Conservation (phyloP, 2,329 filamentous ascomycete genomes). For the Claviceps sp. region DNA sequence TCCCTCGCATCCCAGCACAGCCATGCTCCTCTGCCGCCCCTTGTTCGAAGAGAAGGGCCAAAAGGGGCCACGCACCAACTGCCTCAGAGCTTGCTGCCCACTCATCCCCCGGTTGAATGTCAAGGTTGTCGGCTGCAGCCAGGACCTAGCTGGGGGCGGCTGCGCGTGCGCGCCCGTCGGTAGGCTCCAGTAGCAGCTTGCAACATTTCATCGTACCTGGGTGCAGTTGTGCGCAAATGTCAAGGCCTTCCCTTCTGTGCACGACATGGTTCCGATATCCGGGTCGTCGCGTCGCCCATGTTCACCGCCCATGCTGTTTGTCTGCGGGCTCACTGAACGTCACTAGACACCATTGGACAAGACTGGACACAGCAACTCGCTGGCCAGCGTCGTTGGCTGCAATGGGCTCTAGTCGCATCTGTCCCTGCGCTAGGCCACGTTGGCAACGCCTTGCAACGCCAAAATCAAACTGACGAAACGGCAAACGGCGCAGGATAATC, state of each 20-base stretch:
- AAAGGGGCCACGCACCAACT: not conserved
- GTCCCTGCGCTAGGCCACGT: not conserved
- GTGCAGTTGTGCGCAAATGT: not conserved
- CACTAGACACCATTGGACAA: no score
- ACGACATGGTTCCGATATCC: no score
- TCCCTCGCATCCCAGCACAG: conserved; percentile 3
- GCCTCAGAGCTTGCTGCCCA: not conserved
- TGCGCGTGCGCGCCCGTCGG: conserved; percentile 2
- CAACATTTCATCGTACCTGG: not conserved
- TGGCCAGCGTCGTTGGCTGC: not conserved
- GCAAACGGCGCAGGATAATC: no score
- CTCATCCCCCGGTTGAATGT: conserved; percentile 2
- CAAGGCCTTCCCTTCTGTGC: not conserved
- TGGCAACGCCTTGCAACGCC: not conserved
- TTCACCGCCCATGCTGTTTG: not conserved
- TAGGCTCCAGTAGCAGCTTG: conserved; percentile 3
- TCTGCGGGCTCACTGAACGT: no score
- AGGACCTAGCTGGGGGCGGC: conserved; percentile 3
- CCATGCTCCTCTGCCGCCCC: conserved; percentile 7
- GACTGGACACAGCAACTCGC: not conserved
- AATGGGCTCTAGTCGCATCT: not conserved
- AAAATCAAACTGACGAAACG: not conserved
- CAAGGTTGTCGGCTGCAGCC: conserved; percentile 3
- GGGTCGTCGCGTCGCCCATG: not conserved
- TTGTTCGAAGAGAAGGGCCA: not conserved